Conservation (phyloP, 2,329 filamentous ascomycete genomes). For the Ophiocordyceps camponoti-floridani region DNA sequence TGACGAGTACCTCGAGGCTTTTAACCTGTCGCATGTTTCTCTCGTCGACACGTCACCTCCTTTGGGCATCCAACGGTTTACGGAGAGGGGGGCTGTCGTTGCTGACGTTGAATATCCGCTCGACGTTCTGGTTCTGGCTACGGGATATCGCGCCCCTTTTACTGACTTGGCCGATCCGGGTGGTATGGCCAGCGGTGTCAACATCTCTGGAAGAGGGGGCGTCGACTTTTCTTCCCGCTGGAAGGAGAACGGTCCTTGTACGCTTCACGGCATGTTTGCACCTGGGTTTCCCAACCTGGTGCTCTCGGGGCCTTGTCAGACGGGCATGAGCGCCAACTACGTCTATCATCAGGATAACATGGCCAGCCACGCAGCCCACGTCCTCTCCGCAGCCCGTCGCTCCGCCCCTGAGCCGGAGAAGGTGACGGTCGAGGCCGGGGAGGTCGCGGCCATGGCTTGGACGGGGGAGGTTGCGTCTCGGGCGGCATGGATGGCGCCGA, state of each 20-base stretch:
- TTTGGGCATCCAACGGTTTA: constrained; percentile 28
- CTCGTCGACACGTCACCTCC: constrained; percentile 39
- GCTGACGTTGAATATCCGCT: constrained; percentile 27
- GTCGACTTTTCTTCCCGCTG: constrained; percentile 26
- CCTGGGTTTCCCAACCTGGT: constrained; percentile 37
- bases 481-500: constrained; percentile 14
- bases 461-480: neutral
- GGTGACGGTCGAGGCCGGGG: constrained; percentile 22
- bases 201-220: constrained; percentile 24
- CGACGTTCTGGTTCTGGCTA: constrained; percentile 16
- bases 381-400: constrained; percentile 9
- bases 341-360: constrained; percentile 16
- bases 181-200: constrained; percentile 2
- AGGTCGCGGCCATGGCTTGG: constrained; percentile 21
- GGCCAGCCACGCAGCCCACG: constrained; percentile 23
- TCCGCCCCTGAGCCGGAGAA: constrained; percentile 3
- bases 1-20: constrained; percentile 37
- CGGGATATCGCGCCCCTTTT: constrained; percentile 16
- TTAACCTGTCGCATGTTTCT: constrained; percentile 39
- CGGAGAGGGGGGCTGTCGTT: constrained; percentile 25
- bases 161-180: constrained; percentile 13
- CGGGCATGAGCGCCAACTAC: constrained; percentile 19
- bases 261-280: constrained; percentile 31
- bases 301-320: constrained; percentile 24
- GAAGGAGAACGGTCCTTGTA: constrained; percentile 19